Conservation (phyloP, 1,284 basidiomycete species). For the Trametes polyzona region DNA sequence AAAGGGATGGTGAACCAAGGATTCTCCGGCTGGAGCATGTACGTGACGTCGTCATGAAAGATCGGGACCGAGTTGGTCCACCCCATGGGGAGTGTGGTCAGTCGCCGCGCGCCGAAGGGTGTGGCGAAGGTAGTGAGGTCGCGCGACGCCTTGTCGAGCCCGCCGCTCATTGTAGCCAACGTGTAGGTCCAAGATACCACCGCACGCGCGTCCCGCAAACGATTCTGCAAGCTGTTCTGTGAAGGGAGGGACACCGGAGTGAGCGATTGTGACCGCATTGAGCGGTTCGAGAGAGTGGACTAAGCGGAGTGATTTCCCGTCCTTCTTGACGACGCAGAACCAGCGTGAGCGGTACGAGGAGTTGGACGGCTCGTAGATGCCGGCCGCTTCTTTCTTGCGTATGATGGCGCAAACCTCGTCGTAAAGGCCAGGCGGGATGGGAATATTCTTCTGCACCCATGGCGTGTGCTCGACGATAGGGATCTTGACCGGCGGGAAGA, state of each 20-base stretch:
- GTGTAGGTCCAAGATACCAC: constrained; percentile 34
- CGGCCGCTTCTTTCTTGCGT: constrained; percentile 35
- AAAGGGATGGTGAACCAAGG: constrained; percentile 37
- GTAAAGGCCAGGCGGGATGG: constrained; percentile 42
- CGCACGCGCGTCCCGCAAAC: constrained; percentile 22
- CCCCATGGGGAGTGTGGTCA: constrained; percentile 41
- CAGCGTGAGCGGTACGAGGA: constrained; percentile 43
- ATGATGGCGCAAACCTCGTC: constrained; percentile 39
- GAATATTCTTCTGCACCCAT: constrained; percentile 43
- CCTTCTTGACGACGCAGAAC: constrained; percentile 47
- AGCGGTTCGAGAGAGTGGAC: constrained; percentile 40
- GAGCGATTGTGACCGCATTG: constrained; percentile 39
- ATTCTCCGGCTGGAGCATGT: constrained; percentile 42
- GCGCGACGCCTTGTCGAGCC: constrained; percentile 30
- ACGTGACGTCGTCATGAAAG: constrained; percentile 40
- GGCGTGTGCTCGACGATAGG: constrained; percentile 39
- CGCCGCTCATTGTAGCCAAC: constrained; percentile 25
- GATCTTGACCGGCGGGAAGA: constrained; percentile 40
- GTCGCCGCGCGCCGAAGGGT: constrained; percentile 26
- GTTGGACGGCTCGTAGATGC: constrained; percentile 42
- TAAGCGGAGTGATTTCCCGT: constrained; percentile 37
- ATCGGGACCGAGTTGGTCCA: constrained; percentile 45
- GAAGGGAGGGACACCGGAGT: constrained; percentile 34
- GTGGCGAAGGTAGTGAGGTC: constrained; percentile 34
- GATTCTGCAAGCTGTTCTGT: constrained; percentile 36